Base-by-base conservation (phyloP, 192 early-diverging fungal genomes). In the Umbelopsis ramanniana region DNA sequence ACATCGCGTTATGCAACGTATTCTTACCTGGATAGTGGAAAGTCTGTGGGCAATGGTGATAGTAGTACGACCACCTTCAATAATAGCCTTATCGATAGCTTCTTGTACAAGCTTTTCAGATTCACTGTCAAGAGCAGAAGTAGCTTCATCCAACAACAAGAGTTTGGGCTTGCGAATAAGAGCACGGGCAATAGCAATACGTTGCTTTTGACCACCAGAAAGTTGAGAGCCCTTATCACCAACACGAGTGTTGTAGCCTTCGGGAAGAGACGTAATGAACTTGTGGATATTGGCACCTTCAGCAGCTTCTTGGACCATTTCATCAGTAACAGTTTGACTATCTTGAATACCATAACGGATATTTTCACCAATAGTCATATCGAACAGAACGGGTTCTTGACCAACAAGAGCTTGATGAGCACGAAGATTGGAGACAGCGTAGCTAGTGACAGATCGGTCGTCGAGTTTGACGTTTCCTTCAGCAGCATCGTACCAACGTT, bases 361-460 rank as follows among this genome's bases (percentile, higher is more conserved):
- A 86, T 98, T 98, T 17, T 97, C 95, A 29, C 84, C 85, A 72
- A 98, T 92, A 26, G 89, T 85, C 77, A 93, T 81, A 82, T 96
- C 93, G 74, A 97, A 96, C 46, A 98, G 77, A 46, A 93, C 88
- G 5, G 96, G 96, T 83, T 97, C 96, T 78, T 98, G 96, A 24
- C 91, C 90, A 12, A 98, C 97, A n/a, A 98, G 81, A 19, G 94
- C 91, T 84, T 96, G 79, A 70, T 87, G 86, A 26, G 72, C 47
- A 66, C 97, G 89, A 24, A 97, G 82, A 46, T 89, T 85, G n/a
- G 73, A 69, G 9, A 95, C 43, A 37, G 89, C 84, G 84, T 90
- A 92, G 53, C 86, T 72, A 7, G 80, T 72, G 33, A 96, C 83
- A 63, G 89, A 77, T 7, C 80, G 77, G 53, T 77, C 77, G 66